These are phyloP conservation scores for Suillus spraguei DNA, from an alignment of 768 basidiomycete genomes.

Conservation along the genomic window DNA sequence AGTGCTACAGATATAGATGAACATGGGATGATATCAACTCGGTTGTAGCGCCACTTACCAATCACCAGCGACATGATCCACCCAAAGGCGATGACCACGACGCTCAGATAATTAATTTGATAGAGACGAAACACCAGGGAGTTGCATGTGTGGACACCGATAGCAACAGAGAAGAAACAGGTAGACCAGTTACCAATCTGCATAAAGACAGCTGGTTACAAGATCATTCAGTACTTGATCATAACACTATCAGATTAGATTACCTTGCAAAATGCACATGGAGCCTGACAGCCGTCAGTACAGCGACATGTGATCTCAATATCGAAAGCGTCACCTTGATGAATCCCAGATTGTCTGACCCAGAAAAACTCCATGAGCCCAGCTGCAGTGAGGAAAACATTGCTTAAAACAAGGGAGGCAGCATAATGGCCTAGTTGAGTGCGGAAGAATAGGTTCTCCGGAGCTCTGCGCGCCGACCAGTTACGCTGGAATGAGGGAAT, in stretches of 20 bases:
- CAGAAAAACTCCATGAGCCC: constrained; percentile 59
- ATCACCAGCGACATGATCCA: constrained; percentile 53
- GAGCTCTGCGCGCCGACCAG: constrained; percentile 30
- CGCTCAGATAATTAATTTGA: constrained; percentile 51
- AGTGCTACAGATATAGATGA: constrained; percentile 32
- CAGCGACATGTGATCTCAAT: background rate
- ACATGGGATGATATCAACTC: constrained; percentile 4
- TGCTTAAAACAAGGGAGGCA: constrained; percentile 61
- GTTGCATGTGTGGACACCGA: constrained; percentile 69
- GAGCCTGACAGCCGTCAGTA: constrained; percentile 35
- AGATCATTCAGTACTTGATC: constrained; percentile 7
- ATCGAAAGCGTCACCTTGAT: constrained; percentile 41
- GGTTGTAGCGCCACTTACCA: constrained; percentile 44
- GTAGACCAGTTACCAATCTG: constrained; percentile 63
- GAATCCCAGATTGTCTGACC: constrained; percentile 46
- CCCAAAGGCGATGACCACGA: constrained; percentile 46
- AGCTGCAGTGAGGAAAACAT: constrained; percentile 53
- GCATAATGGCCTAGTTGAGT: constrained; percentile 73
- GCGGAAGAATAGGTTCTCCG: constrained; percentile 64
- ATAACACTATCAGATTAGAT: constrained; percentile 4
- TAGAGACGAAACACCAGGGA: constrained; percentile 61
- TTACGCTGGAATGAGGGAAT: constrained; percentile 33
- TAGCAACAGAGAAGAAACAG: constrained; percentile 65
- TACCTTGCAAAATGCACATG: constrained; percentile 65
- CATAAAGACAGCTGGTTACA: constrained; percentile 50